Evolutionary conservation across 2,329 filamentous ascomycete genomes (phyloP).

Genomic region (Cytospora piceicola): DNA sequence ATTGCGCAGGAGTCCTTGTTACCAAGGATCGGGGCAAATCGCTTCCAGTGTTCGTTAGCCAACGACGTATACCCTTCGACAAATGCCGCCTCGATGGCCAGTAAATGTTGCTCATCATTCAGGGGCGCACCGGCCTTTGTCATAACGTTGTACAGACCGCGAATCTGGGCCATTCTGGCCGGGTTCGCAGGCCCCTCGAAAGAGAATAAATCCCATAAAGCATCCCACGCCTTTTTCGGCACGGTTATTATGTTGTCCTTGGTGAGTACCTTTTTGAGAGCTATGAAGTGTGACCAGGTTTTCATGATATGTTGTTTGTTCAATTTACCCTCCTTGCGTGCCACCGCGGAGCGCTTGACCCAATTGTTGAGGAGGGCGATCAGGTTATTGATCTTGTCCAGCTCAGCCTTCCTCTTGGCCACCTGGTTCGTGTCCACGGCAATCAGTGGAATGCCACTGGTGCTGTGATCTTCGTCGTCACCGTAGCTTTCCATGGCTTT

Average conservation of each 20-base stretch:
- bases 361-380: slow-evolving; percentile 35
- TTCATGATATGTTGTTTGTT: slow-evolving; percentile 37
- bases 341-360: slow-evolving; percentile 39
- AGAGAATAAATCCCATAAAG: slow-evolving; percentile 67
- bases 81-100: slow-evolving; percentile 71
- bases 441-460: slow-evolving; percentile 15
- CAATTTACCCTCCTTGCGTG: slow-evolving; percentile 42
- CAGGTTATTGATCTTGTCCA: slow-evolving; percentile 33
- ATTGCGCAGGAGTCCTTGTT: slow-evolving; percentile 6
- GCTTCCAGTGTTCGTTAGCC: slow-evolving; percentile 68
- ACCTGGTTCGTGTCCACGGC: neutral
- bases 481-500: slow-evolving; percentile 25
- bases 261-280: slow-evolving; percentile 49
- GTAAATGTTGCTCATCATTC: slow-evolving; percentile 60
- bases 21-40: slow-evolving; percentile 56
- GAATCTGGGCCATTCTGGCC: slow-evolving; percentile 64
- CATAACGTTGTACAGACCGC: slow-evolving; percentile 68
- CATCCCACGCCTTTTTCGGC: slow-evolving; percentile 63
- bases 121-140: slow-evolving; percentile 59
- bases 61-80: slow-evolving; percentile 62
- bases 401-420: neutral
- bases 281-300: slow-evolving; percentile 56
- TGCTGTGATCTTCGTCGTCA: neutral
- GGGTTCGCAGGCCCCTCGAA: slow-evolving; percentile 54
- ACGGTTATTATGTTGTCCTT: slow-evolving; percentile 54